Evolutionary conservation across 2,329 filamentous ascomycete species (phyloP).

Genomic region (Paecilomyces sp.): DNA sequence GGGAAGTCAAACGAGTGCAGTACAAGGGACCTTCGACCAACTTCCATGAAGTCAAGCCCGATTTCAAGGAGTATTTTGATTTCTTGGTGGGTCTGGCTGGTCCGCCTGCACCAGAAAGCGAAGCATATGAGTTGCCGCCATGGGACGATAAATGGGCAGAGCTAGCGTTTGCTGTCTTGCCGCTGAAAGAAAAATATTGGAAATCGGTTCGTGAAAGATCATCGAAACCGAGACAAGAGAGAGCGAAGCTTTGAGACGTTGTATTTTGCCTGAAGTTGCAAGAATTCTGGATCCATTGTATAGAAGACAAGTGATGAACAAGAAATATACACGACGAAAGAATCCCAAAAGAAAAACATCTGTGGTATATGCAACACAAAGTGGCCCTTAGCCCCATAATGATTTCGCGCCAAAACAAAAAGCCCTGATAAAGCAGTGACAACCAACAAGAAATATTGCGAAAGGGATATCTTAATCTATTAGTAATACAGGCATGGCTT

Average conservation of each 20-base stretch:
- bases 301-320: background rate
- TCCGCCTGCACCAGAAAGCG: conserved; percentile 27
- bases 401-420: background rate
- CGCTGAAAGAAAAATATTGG: background rate
- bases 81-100: conserved; percentile 32
- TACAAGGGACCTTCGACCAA: conserved; percentile 11
- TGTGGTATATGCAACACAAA: background rate
- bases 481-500: background rate
- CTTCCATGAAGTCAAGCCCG: conserved; percentile 18
- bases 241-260: conserved; percentile 6
- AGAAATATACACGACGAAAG: background rate
- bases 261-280: background rate
- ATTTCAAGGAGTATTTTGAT: conserved; percentile 36
- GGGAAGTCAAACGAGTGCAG: conserved; percentile 17
- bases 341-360: background rate
- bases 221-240: background rate
- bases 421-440: background rate
- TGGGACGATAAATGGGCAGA: conserved; percentile 32
- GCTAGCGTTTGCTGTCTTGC: background rate
- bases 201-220: background rate
- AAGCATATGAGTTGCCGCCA: conserved; percentile 26
- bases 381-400: background rate
- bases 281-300: background rate
- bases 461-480: background rate
- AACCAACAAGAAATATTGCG: background rate